These are phyloP conservation scores for Suhomyces guaymorum DNA, from an alignment of 1,139 yeast species.

Conservation along the genomic window DNA sequence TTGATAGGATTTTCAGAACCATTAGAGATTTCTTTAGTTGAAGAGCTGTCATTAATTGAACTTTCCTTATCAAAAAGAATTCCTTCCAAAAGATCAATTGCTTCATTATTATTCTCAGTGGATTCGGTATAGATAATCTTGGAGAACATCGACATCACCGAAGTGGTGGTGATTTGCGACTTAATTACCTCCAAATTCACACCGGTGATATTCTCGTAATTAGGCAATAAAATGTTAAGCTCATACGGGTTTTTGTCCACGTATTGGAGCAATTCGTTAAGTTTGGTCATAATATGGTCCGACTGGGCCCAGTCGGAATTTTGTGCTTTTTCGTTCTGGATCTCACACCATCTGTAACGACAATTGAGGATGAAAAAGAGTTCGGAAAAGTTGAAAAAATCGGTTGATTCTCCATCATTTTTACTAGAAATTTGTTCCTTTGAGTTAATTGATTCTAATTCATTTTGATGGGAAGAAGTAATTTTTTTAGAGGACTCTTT, in stretches of 20 bases:
- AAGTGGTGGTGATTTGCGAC: constrained; percentile 64
- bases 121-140: constrained; percentile 49
- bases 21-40: no score
- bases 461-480: no score
- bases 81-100: constrained; percentile 55
- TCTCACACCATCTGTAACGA: constrained; percentile 39
- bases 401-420: no score
- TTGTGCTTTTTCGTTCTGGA: constrained; percentile 33
- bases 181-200: constrained; percentile 53
- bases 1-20: no score
- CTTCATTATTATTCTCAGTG: constrained; percentile 42
- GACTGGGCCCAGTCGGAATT: constrained; percentile 35
- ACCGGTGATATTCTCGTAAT: constrained; percentile 61
- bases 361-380: constrained; percentile 10
- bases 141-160: constrained; percentile 68
- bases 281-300: constrained; percentile 25
- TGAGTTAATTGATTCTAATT: no score
- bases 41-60: constrained; percentile 5
- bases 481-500: no score
- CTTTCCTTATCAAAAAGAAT: constrained; percentile 34
- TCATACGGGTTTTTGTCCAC: constrained; percentile 10
- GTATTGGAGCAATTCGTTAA: constrained; percentile 24
- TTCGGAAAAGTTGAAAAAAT: neutral
- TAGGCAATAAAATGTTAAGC: constrained; percentile 32
- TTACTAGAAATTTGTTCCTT: no score